Base-by-base conservation (phyloP, 139 green algal species). In the Prasinococcaceae sp. region DNA sequence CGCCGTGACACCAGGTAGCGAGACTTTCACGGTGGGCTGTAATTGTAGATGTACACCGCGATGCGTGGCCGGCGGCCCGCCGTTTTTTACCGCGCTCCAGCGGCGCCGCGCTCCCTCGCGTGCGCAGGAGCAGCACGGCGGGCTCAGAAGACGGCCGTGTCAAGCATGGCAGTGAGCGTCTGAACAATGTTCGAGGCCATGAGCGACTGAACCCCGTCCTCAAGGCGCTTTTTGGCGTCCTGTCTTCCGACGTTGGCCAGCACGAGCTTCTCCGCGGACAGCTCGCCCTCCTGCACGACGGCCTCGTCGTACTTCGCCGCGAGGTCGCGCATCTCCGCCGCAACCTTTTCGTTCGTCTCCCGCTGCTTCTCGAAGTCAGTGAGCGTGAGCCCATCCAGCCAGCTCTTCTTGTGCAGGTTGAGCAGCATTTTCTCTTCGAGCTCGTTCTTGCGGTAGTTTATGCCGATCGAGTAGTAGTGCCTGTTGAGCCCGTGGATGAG, bases 381-480 rank as follows among this genome's bases (percentile, higher is more conserved):
- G 59, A 98, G 70, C 9, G 54, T 79, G 29, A 98, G 74, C 2
- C 90, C 90, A 12, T 82, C 66, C 0, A 80, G 84, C 90, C 90
- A 98, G 5, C 77, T 83, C 65, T 85, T 79, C 58, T 92, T 89
- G 62, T 88, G 76, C 66, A 98, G 70, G 75, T 96, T 97, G 23
- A 96, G 69, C 56, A 98, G 79, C 90, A 98, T 98, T 24, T 73
- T 75, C 77, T 98, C 90, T 79, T 98, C 90, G 50, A 97, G 76
- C 74, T 90, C 81, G 41, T 94, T 92, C 81, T 98, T 98, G 37
- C 84, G 71, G 69, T 98, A 98, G 64, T 87, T 94, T 67, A 98
- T 98, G 43, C 76, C 82, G n/a, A 98, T 94, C 54, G 74, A 90
- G 80, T 98, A 98, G 70, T 98, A 98, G 76, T 98, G 90, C 30